Evolutionary conservation across 768 basidiomycete species (phyloP).

Genomic region (Boletus sp.): DNA sequence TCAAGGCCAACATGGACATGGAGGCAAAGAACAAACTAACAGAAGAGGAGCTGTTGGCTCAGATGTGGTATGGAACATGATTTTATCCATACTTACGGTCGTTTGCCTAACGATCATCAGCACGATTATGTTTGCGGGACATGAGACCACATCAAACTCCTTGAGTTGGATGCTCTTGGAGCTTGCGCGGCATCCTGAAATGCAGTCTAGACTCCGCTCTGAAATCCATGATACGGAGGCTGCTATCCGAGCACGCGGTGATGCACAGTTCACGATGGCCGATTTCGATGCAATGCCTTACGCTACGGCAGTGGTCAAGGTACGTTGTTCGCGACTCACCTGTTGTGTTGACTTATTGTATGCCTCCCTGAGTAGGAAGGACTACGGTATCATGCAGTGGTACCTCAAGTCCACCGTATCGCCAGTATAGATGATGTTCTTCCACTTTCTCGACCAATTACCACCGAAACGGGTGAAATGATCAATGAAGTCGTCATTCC

Average conservation of each 20-base stretch:
- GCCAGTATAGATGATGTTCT: constrained; percentile 55
- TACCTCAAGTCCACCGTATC: constrained; percentile 51
- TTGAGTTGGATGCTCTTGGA: constrained; percentile 63
- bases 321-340: constrained; percentile 14
- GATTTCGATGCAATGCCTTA: constrained; percentile 57
- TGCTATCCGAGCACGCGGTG: constrained; percentile 8
- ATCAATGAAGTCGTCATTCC: not conserved
- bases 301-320: constrained; percentile 37
- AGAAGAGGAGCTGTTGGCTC: constrained; percentile 15
- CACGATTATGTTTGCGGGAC: constrained; percentile 48
- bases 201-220: constrained; percentile 58
- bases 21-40: constrained; percentile 25
- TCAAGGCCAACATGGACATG: constrained; percentile 30
- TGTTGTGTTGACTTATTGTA: constrained; percentile 14
- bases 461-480: not conserved
- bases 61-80: constrained; percentile 19
- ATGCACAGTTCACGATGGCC: constrained; percentile 14
- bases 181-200: constrained; percentile 55
- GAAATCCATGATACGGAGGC: constrained; percentile 16
- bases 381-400: constrained; percentile 48
- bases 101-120: constrained; percentile 18
- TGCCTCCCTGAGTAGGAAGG: constrained; percentile 37
- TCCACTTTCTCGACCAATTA: constrained; percentile 30
- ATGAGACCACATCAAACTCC: constrained; percentile 63
- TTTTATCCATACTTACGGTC: not conserved